A percentile compares a stretch with the other conserved stretches of the same genome.
These are phyloP conservation scores for Guyanaporus albipodus DNA, from an alignment of 768 basidiomycete species.

Conservation along the genomic window DNA sequence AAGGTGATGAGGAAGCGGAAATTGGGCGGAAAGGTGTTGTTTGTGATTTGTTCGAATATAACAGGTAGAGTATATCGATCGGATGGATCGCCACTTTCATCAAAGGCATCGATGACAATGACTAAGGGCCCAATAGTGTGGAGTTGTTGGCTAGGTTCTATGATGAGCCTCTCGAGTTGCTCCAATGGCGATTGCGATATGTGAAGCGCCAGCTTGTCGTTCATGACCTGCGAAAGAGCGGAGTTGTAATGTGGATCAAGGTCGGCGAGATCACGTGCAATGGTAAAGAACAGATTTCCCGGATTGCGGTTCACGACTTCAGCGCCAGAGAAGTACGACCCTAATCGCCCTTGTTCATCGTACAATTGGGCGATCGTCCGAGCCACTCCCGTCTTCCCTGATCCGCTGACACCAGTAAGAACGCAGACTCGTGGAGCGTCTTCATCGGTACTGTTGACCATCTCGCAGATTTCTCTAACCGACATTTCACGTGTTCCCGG, in stretches of 20 bases:
- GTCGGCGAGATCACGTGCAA: constrained; percentile 32
- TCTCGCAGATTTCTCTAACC: constrained; percentile 16
- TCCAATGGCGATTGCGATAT: constrained; percentile 12
- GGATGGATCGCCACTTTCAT: constrained; percentile 22
- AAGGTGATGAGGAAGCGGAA: constrained; percentile 27
- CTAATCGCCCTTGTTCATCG: constrained; percentile 26
- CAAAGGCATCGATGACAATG: constrained; percentile 35
- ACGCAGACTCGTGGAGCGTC: constrained; percentile 22
- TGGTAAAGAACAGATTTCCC: constrained; percentile 31
- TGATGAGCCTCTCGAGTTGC: constrained; percentile 29
- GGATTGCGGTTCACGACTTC: constrained; percentile 17
- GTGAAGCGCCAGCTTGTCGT: constrained; percentile 23
- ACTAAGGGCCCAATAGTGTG: constrained; percentile 30
- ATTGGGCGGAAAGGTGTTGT: constrained; percentile 16
- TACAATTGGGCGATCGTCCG: constrained; percentile 28
- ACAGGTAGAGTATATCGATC: constrained; percentile 21
- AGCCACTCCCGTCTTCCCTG: constrained; percentile 32
- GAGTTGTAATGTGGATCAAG: constrained; percentile 26
- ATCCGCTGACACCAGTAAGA: constrained; percentile 27
- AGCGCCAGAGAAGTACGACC: constrained; percentile 31
- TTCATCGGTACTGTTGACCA: constrained; percentile 10
- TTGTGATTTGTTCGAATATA: constrained; percentile 10
- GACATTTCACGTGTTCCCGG: constrained; percentile 19
- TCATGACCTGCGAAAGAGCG: constrained; percentile 14
- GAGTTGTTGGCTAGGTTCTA: constrained; percentile 23